Conservation (phyloP, 2,329 filamentous ascomycete species). For the Thielaviopsis cerberus region DNA sequence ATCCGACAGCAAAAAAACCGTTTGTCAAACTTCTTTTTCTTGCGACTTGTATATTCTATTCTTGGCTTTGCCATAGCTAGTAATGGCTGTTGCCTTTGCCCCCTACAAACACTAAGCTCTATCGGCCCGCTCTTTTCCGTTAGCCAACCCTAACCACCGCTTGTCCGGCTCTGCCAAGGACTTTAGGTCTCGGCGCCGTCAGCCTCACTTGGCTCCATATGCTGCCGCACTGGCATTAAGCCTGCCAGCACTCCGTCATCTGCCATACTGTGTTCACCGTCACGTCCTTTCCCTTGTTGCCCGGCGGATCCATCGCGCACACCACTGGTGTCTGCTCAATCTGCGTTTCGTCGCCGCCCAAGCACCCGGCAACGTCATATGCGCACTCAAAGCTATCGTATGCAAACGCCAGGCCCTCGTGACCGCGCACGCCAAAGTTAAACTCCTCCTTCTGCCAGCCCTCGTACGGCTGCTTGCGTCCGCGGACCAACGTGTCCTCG, state of each 20-base stretch:
- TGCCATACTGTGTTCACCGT: not conserved
- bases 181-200: not conserved
- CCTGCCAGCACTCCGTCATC: slow-evolving; percentile 1
- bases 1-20: not conserved
- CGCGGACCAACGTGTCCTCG: not conserved
- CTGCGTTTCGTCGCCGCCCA: not conserved
- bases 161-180: not conserved
- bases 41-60: not conserved
- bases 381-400: not conserved
- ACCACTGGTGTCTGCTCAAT: slow-evolving; percentile 1
- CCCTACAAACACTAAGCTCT: not conserved
- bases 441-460: not conserved
- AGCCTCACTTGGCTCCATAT: not conserved
- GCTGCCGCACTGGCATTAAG: not conserved
- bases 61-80: too few species aligned
- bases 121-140: not conserved
- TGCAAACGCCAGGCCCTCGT: not conserved
- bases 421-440: not conserved
- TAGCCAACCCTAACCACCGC: not conserved
- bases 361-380: not conserved
- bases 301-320: slow-evolving; percentile 10
- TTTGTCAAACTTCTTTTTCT: not conserved
- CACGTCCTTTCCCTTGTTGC: slow-evolving; percentile 1
- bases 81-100: not conserved
- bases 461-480: not conserved